Conservation (phyloP, 139 green algal species). For the Picochlorum costavermella region DNA sequence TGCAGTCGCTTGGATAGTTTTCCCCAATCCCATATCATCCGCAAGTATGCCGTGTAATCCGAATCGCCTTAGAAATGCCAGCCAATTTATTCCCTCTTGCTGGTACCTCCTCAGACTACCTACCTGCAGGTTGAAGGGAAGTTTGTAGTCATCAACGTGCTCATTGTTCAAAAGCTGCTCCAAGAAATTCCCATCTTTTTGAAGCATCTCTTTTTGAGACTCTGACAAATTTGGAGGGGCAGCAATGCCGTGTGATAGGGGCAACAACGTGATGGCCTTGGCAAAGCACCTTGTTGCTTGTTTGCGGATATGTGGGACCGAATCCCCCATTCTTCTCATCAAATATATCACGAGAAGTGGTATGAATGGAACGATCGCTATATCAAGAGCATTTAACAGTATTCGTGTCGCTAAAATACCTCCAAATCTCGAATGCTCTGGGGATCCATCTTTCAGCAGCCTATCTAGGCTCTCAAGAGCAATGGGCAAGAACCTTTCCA, state of each 20-base stretch:
- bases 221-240: conserved; percentile 53
- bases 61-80: conserved; percentile 89
- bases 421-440: conserved; percentile 16
- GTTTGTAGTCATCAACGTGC: conserved; percentile 52
- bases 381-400: conserved; percentile 21
- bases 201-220: conserved; percentile 31
- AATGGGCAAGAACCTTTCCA: conserved; percentile 39
- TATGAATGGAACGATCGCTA: conserved; percentile 70
- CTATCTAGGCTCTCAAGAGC: conserved; percentile 42
- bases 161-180: conserved; percentile 83
- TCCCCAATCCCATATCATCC: conserved; percentile 92
- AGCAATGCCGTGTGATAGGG: conserved; percentile 58
- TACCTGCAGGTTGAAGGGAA: conserved; percentile 43
- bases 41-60: conserved; percentile 90
- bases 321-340: conserved; percentile 81
- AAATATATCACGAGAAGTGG: conserved; percentile 81
- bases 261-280: conserved; percentile 71
- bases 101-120: conserved; percentile 81
- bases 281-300: conserved; percentile 70
- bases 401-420: conserved; percentile 18
- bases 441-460: conserved; percentile 3
- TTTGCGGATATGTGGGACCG: conserved; percentile 38
- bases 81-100: conserved; percentile 93
- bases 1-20: conserved; percentile 68
- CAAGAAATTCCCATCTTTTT: conserved; percentile 69